Evolutionary conservation across 2,329 filamentous ascomycete genomes (phyloP).

Genomic region (Fusarium concolor): DNA sequence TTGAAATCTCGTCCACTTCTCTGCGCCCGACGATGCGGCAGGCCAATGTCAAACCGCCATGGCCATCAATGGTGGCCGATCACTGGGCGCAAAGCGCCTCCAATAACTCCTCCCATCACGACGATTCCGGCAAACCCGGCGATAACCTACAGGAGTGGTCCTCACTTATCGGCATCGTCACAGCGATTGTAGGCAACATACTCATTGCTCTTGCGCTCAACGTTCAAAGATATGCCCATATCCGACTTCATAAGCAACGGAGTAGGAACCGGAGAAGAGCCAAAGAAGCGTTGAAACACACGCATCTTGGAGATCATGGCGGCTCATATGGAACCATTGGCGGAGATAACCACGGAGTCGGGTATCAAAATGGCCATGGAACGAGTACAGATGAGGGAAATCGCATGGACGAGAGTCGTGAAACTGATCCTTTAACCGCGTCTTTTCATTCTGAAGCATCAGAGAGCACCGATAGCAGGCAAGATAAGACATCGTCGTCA

Average conservation of each 20-base stretch:
- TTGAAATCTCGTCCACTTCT: conserved; percentile 22
- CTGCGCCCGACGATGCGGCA: conserved; percentile 44
- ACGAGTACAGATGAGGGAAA: conserved; percentile 45
- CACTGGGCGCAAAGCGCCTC: conserved; percentile 30
- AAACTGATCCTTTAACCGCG: conserved; percentile 64
- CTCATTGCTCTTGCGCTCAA: conserved; percentile 96
- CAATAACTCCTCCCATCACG: conserved; percentile 31
- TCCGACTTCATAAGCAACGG: conserved; percentile 79
- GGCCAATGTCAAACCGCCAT: conserved; percentile 42
- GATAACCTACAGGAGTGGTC: conserved; percentile 79
- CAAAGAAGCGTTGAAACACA: conserved; percentile 64
- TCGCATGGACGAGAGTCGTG: conserved; percentile 53
- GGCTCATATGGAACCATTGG: conserved; percentile 53
- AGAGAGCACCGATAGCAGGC: conserved; percentile 39
- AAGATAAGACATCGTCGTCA: conserved; percentile 64
- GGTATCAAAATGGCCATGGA: conserved; percentile 36
- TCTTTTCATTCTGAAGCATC: conserved; percentile 59
- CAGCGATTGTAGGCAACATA: conserved; percentile 91
- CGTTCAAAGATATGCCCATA: conserved; percentile 95
- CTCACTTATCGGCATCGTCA: conserved; percentile 92
- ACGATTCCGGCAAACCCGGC: conserved; percentile 51
- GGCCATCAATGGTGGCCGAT: conserved; percentile 36
- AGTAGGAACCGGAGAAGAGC: conserved; percentile 67
- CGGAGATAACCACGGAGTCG: conserved; percentile 34
- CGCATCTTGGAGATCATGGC: conserved; percentile 47